These are phyloP conservation scores for Lecanosticta acicola DNA, from an alignment of 2,329 filamentous ascomycete genomes.

Conservation along the genomic window DNA sequence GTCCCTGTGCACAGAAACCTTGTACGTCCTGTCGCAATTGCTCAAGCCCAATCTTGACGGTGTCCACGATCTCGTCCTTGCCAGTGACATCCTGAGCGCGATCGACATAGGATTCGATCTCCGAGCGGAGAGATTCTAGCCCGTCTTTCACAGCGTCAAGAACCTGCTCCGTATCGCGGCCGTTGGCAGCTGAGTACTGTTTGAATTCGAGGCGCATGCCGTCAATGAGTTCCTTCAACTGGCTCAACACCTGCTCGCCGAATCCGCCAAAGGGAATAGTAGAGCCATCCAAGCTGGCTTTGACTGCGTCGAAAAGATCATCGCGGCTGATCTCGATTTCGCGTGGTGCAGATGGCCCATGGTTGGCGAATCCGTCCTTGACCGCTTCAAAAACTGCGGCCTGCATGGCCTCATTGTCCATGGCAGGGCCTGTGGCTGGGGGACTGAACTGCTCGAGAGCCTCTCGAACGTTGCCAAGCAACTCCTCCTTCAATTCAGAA, in stretches of 20 bases:
- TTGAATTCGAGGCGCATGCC: conserved; percentile 63
- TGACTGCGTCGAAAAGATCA: conserved; percentile 55
- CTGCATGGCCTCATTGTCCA: conserved; percentile 45
- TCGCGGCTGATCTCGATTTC: conserved; percentile 46
- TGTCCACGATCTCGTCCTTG: conserved; percentile 73
- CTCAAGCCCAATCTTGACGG: conserved; percentile 60
- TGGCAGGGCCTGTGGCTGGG: conserved; percentile 33
- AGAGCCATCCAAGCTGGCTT: conserved; percentile 51
- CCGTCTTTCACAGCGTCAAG: conserved; percentile 84
- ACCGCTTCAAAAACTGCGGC: conserved; percentile 55
- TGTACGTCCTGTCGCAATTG: conserved; percentile 57
- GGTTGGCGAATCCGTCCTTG: conserved; percentile 51
- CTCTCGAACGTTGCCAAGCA: conserved; percentile 76
- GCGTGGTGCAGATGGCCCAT: conserved; percentile 35
- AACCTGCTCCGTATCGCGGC: conserved; percentile 79
- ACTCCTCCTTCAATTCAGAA: conserved; percentile 70
- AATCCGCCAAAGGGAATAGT: conserved; percentile 48
- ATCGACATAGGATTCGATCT: conserved; percentile 78
- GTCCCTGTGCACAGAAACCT: conserved; percentile 43
- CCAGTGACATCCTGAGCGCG: conserved; percentile 61
- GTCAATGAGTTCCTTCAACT: conserved; percentile 54
- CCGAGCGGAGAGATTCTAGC: conserved; percentile 69
- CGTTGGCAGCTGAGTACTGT: conserved; percentile 72
- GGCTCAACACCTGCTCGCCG: conserved; percentile 55
- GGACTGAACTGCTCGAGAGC: conserved; percentile 77